Conservation (phyloP, 2,329 filamentous ascomycete species). For the Calonectria henricotiae region DNA sequence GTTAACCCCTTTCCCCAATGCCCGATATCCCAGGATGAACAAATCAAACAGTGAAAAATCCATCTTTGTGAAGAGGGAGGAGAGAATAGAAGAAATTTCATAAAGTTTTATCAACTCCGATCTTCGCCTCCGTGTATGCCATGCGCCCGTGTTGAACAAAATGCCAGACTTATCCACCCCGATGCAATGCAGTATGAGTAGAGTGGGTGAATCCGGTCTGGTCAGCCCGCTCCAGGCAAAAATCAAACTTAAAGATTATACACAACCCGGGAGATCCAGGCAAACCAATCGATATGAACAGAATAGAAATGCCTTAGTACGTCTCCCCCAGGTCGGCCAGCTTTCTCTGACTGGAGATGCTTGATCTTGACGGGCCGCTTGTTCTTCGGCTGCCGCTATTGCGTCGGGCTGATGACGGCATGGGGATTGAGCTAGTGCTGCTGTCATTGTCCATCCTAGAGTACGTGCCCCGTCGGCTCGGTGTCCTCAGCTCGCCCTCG, state of each 20-base stretch:
- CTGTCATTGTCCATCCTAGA: conserved; percentile 65
- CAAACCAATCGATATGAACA: conserved; percentile 26
- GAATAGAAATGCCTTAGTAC: conserved; percentile 59
- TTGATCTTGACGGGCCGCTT: conserved; percentile 58
- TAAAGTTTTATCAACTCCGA: conserved; percentile 55
- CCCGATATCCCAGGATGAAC: conserved; percentile 49
- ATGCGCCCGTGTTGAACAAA: conserved; percentile 52
- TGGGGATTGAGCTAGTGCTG: conserved; percentile 65
- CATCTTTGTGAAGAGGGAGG: conserved; percentile 48
- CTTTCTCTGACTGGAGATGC: conserved; percentile 58
- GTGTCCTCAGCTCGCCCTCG: conserved; percentile 65
- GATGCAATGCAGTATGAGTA: conserved; percentile 43
- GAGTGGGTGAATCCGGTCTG: conserved; percentile 41
- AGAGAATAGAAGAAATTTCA: conserved; percentile 51
- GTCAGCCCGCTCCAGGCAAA: conserved; percentile 48
- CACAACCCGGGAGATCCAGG: conserved; percentile 39
- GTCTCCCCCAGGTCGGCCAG: conserved; percentile 71
- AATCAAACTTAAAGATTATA: conserved; percentile 45
- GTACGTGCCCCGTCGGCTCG: conserved; percentile 71
- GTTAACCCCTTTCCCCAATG: conserved; percentile 46
- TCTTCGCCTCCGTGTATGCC: conserved; percentile 43
- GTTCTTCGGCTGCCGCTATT: conserved; percentile 64
- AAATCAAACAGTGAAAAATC: conserved; percentile 49
- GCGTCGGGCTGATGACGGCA: conserved; percentile 62
- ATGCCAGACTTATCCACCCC: conserved; percentile 49